Evolutionary conservation across 306 rosid genomes (phyloP), one percentile per base, ranked within the genome.

Genomic region (Dryas alaskensis): DNA sequence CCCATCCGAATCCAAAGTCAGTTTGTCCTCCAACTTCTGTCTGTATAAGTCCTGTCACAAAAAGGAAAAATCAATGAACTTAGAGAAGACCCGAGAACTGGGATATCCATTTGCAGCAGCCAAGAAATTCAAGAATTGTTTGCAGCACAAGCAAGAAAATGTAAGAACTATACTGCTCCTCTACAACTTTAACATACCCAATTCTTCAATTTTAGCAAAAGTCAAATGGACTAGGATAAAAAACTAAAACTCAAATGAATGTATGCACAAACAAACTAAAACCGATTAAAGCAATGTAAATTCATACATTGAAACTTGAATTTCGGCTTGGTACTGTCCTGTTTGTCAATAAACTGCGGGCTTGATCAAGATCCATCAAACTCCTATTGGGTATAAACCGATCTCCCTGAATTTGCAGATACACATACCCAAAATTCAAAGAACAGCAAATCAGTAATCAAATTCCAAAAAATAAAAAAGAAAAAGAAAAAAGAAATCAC

Each of bases 301-400:
- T 14, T 40, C 67, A 4, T 89, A 84, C 97, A 76, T 46, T 76
- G 67, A 89, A 86, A 9, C 62, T 62, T 25, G 57, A 47, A 60
- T 84, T 89, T 1, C 60, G 72, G 55, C 17, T 1, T 57, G 77
- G 87, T 19, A 50, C 79, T 70, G 82, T 87, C 39, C 76, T 61
- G 81, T 82, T 83, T 2, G 96, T 87, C 89, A 92, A 80, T 40
- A 91, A 80, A 86, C 87, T 87, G 31, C 83, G 88, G 81, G 97
- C 92, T 84, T 91, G 97, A 91, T 91, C 92, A 83, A 91, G 97
- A 89, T 89, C 86, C 97, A 91, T 91, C 97, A 91, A 89, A 86
- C 97, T 91, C 84, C 95, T 71, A 69, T 77, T 91, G 19, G 97
- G 95, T 37, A 91, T 89, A 83, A 91, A 91, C 63, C 95, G 85